Evolutionary conservation across 2,329 filamentous ascomycete species (phyloP).

Genomic region (Beauveria varroae): DNA sequence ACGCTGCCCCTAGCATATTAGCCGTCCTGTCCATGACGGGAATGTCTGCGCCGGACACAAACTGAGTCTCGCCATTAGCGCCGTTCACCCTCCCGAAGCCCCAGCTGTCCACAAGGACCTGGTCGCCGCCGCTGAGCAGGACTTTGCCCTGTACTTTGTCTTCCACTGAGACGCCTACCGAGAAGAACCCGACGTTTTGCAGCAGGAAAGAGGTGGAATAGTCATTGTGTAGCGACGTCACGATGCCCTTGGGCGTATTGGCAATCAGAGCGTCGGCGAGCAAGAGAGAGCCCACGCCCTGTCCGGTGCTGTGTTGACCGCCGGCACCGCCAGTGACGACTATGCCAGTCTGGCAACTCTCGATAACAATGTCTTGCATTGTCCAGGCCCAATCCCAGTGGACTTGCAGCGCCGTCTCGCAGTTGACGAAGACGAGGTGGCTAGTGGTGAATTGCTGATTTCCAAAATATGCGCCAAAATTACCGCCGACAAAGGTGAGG

Average conservation of each 20-base stretch:
- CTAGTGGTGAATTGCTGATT: too few species aligned
- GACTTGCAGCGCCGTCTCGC: too few species aligned
- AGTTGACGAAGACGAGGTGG: too few species aligned
- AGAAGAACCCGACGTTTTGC: background rate
- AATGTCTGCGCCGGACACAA: background rate
- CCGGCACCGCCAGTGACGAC: too few species aligned
- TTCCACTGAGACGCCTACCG: background rate
- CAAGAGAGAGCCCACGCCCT: too few species aligned
- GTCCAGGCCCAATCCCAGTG: too few species aligned
- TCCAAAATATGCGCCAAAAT: background rate
- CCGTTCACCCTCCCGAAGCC: background rate
- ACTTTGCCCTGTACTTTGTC: background rate
- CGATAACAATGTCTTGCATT: too few species aligned
- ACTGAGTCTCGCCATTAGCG: background rate
- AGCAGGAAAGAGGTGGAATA: background rate
- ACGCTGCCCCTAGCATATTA: background rate
- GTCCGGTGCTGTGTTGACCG: too few species aligned
- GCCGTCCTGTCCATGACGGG: background rate
- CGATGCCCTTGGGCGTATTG: background rate
- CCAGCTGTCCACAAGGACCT: background rate
- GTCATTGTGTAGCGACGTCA: background rate
- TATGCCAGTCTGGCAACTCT: too few species aligned
- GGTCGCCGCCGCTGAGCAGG: conserved; percentile 16
- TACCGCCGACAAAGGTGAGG: background rate
- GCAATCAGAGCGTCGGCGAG: background rate